Percentiles rank a stretch among this genome's conserved stretches.
Conservation (phyloP, 257 asterid genomes). For the Orobanche coerulescens region DNA sequence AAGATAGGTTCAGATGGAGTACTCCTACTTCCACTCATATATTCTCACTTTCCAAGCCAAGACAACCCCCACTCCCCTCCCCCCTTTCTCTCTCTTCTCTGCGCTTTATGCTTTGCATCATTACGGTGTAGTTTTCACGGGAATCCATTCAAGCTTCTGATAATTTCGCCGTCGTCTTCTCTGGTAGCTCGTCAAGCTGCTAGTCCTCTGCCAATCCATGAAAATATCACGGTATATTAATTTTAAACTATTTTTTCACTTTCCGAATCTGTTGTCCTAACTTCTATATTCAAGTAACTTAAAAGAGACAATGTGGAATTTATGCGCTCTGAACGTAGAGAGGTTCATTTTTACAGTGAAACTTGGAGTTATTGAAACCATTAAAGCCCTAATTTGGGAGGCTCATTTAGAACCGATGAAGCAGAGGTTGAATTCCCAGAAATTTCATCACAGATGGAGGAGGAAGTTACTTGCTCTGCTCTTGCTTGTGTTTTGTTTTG, state of each 20-base stretch:
- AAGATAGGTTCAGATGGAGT: neutral
- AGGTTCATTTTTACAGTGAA: slow-evolving; percentile 3
- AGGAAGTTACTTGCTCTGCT: slow-evolving; percentile 45
- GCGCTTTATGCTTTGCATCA: neutral
- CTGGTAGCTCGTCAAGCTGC: slow-evolving; percentile 24
- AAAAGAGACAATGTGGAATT: neutral
- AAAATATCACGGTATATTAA: slow-evolving; percentile 24
- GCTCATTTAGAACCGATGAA: slow-evolving; percentile 23
- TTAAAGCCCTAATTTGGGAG: slow-evolving; percentile 14
- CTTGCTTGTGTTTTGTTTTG: slow-evolving; percentile 43
- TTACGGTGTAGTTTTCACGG: slow-evolving; percentile 21
- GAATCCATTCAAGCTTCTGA: slow-evolving; percentile 18
- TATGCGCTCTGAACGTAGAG: neutral
- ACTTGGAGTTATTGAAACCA: neutral
- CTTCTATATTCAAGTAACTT: slow-evolving; percentile 9
- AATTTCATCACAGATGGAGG: slow-evolving; percentile 63
- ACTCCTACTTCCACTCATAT: slow-evolving; percentile 13
- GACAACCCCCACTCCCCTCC: too few species aligned
- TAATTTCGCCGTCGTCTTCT: slow-evolving; percentile 10
- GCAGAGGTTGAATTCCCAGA: slow-evolving; percentile 44
- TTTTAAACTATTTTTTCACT: slow-evolving; percentile 2
- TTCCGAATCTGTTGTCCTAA: slow-evolving; percentile 18
- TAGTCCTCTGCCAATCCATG: slow-evolving; percentile 24
- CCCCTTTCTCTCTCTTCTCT: slow-evolving; percentile 9
- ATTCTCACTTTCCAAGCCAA: slow-evolving; percentile 22